A percentile compares a stretch with the other conserved stretches of the same genome.
phyloP scores from a whole-genome alignment of 2,329 filamentous ascomycete species.

The Xylariaceae sp. region DNA sequence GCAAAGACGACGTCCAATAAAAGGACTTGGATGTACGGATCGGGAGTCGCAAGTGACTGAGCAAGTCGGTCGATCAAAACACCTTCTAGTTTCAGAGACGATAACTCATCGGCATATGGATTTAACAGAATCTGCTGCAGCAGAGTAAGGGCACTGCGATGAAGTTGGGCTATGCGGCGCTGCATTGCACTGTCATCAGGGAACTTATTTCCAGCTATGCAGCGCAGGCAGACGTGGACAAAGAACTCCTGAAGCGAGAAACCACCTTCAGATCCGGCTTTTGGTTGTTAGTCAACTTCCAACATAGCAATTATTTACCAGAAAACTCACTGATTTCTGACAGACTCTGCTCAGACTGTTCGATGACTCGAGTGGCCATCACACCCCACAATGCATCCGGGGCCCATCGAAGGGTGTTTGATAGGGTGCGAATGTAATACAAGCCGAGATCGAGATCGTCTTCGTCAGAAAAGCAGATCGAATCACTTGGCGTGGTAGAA shows the following conservation, averaged over 20 bases:
- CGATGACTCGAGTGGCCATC: conserved; percentile 57
- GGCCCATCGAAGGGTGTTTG: conserved; percentile 64
- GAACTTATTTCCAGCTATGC: conserved; percentile 45
- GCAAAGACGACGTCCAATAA: conserved; percentile 74
- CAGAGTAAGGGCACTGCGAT: conserved; percentile 64
- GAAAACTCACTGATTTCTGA: conserved; percentile 48
- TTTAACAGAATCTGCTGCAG: conserved; percentile 64
- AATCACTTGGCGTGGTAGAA: conserved; percentile 25
- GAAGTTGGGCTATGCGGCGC: conserved; percentile 58
- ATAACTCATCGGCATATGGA: conserved; percentile 54
- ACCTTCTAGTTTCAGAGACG: conserved; percentile 63
- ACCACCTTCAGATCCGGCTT: conserved; percentile 51
- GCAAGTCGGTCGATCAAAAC: conserved; percentile 64
- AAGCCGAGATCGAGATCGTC: conserved; percentile 71
- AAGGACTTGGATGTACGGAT: conserved; percentile 68
- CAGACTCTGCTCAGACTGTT: conserved; percentile 42
- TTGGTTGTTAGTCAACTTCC: conserved; percentile 19
- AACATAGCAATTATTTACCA: conserved; percentile 21
- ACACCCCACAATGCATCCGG: conserved; percentile 66
- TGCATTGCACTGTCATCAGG: conserved; percentile 35
- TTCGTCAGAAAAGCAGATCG: conserved; percentile 42
- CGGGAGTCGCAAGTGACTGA: conserved; percentile 54
- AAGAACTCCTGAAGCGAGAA: conserved; percentile 64
- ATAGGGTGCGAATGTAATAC: conserved; percentile 72
- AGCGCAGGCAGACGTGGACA: conserved; percentile 59